Conservation (phyloP, 345 rosid genomes). For the Crucihimalaya himalaica region DNA sequence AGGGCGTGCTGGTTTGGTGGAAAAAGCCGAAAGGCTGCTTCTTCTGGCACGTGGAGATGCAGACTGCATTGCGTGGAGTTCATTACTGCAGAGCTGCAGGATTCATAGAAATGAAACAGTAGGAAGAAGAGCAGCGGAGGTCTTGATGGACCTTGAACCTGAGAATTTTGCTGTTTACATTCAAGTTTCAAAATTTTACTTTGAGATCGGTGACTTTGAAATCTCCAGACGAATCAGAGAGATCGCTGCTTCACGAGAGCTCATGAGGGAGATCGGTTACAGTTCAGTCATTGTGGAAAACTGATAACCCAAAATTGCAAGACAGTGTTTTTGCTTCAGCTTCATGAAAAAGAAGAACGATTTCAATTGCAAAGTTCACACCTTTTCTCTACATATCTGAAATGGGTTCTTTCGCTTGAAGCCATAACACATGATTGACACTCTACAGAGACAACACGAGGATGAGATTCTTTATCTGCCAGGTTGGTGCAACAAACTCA, state of each 20-base stretch:
- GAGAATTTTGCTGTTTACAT: conserved; percentile 55
- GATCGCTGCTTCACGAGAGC: conserved; percentile 53
- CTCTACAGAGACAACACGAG: conserved; percentile 38
- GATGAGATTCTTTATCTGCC: conserved; percentile 31
- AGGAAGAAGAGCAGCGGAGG: conserved; percentile 68
- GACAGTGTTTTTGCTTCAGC: conserved; percentile 33
- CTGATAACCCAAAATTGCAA: conserved; percentile 5
- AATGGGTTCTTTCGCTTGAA: conserved; percentile 51
- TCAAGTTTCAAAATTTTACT: conserved; percentile 72
- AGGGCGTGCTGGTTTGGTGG: conserved; percentile 72
- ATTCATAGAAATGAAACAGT: conserved; percentile 56
- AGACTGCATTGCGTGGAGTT: conserved; percentile 72
- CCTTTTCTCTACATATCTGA: conserved; percentile 23
- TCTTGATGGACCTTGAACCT: conserved; percentile 58
- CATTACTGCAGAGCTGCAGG: conserved; percentile 75
- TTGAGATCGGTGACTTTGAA: conserved; percentile 66
- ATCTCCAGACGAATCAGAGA: conserved; percentile 55
- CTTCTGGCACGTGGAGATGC: conserved; percentile 50
- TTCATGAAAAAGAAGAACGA: conserved; percentile 40
- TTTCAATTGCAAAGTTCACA: conserved; percentile 36
- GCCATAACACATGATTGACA: conserved; percentile 37
- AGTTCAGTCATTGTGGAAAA: conserved; percentile 52
- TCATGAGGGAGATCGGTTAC: conserved; percentile 57
- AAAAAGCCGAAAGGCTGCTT: conserved; percentile 66
- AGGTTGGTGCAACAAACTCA: conserved; percentile 46